These are phyloP conservation scores for Coemansia sp. DNA, from an alignment of 192 early-diverging fungal species.

Conservation along the genomic window DNA sequence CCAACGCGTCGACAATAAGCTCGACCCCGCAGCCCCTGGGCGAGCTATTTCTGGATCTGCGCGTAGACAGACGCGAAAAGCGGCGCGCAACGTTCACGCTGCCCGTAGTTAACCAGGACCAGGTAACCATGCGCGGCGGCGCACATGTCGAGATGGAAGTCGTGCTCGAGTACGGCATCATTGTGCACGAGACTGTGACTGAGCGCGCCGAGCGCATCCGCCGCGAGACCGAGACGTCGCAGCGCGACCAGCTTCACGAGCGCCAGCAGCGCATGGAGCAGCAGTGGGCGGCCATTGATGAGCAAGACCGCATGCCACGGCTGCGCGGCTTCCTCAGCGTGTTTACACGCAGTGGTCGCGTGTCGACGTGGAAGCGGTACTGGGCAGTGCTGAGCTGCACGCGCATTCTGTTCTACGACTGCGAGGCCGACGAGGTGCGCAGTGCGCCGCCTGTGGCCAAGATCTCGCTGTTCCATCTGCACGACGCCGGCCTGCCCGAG, in stretches of 20 bases:
- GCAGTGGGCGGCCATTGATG: slow-evolving; percentile 37
- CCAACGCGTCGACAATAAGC: slow-evolving; percentile 39
- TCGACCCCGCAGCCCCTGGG: slow-evolving; percentile 45
- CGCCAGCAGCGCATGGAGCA: slow-evolving; percentile 22
- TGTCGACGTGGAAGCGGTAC: slow-evolving; percentile 53
- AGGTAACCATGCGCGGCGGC: slow-evolving; percentile 51
- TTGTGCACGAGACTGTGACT: slow-evolving; percentile 43
- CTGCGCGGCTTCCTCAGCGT: slow-evolving; percentile 47
- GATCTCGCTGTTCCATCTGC: slow-evolving; percentile 47
- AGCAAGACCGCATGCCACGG: slow-evolving; percentile 22
- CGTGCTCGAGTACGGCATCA: slow-evolving; percentile 52
- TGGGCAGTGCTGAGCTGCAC: slow-evolving; percentile 47
- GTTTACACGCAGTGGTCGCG: slow-evolving; percentile 47
- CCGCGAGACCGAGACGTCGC: slow-evolving; percentile 16
- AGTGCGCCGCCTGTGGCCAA: slow-evolving; percentile 25
- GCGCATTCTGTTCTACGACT: slow-evolving; percentile 43
- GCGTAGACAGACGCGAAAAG: slow-evolving; percentile 42
- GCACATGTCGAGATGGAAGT: slow-evolving; percentile 51
- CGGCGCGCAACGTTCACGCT: slow-evolving; percentile 45
- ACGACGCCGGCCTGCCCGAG: slow-evolving; percentile 29
- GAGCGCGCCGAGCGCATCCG: slow-evolving; percentile 20
- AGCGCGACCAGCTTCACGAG: slow-evolving; percentile 20
- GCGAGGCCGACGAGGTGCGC: slow-evolving; percentile 25
- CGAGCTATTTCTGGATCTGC: slow-evolving; percentile 53
- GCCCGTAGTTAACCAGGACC: slow-evolving; percentile 49